Evolutionary conservation across 176 grass and related monocot genomes (phyloP), one percentile per base, ranked within the genome.

Genomic region (Raddia distichophylla): DNA sequence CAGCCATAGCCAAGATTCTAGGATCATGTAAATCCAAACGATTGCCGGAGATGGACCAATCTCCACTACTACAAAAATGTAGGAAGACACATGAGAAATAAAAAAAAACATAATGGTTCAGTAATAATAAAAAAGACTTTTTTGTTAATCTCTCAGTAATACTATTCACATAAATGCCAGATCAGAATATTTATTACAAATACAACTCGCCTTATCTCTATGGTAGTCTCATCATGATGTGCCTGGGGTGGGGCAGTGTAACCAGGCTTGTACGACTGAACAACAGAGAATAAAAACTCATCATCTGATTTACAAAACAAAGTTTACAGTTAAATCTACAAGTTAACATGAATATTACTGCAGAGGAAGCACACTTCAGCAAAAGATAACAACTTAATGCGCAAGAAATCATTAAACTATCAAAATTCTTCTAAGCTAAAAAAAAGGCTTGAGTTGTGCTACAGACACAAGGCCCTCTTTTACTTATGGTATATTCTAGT

Each of bases 191-290:
- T 67, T 46, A 81, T 44, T 34, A 75, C 52, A 17, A 50, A 73
- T 15, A 94, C 18, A 78, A 78, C 46, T 46, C 79, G 86, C 95
- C 86, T 91, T 75, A 98, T 98, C 71, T 94, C 95, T 87, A 94
- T 98, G 67, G 84, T 79, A 20, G 95, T 93, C 79, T 98, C 95
- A 51, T 98, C 92, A 66, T 91, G 86, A 73, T 88, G 73, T 45
- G 68, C 71, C 52, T 54, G 88, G 18, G 90, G 81, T 82, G 85
- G 85, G 72, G 92, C 88, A 69, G 88, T 93, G 71, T 98, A 98
- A 68, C 87, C 92, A 89, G 92, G 92, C 64, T 87, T 94, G 81
- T 98, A 98, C 16, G 84, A 85, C 95, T 98, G 80, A 65, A 69
- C 69, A 84, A 74, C n/a, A 88, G 46, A 86, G 62, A 87, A 62